These are phyloP conservation scores for Russula brevipes DNA, from an alignment of 768 basidiomycete species.

Conservation along the genomic window DNA sequence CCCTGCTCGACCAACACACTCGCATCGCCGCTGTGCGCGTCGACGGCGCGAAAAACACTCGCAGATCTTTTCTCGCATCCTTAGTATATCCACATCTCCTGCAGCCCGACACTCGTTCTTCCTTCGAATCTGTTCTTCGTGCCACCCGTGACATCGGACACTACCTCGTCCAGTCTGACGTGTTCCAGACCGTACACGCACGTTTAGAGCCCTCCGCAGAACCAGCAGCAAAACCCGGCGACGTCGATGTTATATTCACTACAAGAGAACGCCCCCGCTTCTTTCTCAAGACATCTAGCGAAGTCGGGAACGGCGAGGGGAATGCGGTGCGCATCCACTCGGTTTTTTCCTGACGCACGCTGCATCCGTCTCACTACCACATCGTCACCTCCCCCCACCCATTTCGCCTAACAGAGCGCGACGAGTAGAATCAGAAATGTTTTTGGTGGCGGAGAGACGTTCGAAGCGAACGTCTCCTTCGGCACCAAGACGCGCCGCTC, in stretches of 20 bases:
- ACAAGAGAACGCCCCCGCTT: constrained; percentile 72
- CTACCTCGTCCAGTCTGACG: constrained; percentile 64
- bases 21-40: constrained; percentile 75
- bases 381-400: constrained; percentile 13
- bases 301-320: constrained; percentile 90
- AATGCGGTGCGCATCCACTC: constrained; percentile 61
- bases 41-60: constrained; percentile 68
- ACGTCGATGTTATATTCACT: constrained; percentile 77
- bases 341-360: not conserved
- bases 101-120: constrained; percentile 27
- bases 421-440: constrained; percentile 81
- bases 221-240: constrained; percentile 48
- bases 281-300: constrained; percentile 78
- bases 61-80: constrained; percentile 74
- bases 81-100: constrained; percentile 64
- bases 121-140: constrained; percentile 64
- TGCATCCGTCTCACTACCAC: not conserved
- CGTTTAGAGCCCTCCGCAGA: constrained; percentile 55
- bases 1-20: constrained; percentile 50
- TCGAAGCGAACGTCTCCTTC: constrained; percentile 75
- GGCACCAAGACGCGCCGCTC: constrained; percentile 86
- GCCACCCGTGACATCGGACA: constrained; percentile 63
- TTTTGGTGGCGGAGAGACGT: constrained; percentile 85
- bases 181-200: constrained; percentile 66
- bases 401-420: constrained; percentile 47